A percentile compares a stretch with the other conserved stretches of the same genome.
These are phyloP conservation scores for Russula sp. DNA, from an alignment of 768 basidiomycete species.

Conservation along the genomic window DNA sequence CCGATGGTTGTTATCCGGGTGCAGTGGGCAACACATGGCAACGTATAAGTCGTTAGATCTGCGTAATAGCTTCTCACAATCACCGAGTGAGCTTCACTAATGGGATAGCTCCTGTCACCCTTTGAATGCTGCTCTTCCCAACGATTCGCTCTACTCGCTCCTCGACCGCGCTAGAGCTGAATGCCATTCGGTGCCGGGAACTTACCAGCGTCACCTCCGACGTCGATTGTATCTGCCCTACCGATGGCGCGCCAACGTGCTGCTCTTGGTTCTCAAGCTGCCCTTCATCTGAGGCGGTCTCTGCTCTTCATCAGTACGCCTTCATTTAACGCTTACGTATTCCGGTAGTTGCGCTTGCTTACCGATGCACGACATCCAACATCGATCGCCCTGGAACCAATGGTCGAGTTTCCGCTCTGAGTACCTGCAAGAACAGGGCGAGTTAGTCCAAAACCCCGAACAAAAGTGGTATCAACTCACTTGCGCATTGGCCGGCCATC, in stretches of 20 bases:
- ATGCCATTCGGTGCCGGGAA: slow-evolving; percentile 16
- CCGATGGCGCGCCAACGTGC: slow-evolving; percentile 14
- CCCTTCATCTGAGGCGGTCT: slow-evolving; percentile 13
- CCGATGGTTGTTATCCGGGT: too few species aligned
- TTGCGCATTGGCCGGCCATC: slow-evolving; percentile 23
- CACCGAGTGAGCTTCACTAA: slow-evolving; percentile 11
- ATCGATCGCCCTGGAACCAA: slow-evolving; percentile 22
- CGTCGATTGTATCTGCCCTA: slow-evolving; percentile 16
- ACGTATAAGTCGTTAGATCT: slow-evolving; percentile 3
- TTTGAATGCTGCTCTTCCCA: slow-evolving; percentile 15
- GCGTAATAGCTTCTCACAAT: background rate
- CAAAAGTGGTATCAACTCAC: background rate
- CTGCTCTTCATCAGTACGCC: slow-evolving; percentile 1
- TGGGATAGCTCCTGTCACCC: slow-evolving; percentile 13
- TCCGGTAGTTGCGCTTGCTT: background rate
- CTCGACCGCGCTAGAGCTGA: slow-evolving; percentile 16
- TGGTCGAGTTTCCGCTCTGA: slow-evolving; percentile 22
- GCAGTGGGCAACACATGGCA: background rate
- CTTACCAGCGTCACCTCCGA: slow-evolving; percentile 15
- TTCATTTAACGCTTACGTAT: background rate
- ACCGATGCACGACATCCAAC: slow-evolving; percentile 21
- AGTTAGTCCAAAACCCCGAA: background rate
- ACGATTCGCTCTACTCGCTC: slow-evolving; percentile 20
- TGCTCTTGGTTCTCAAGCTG: background rate
- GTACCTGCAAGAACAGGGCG: slow-evolving; percentile 2